phyloP scores from a whole-genome alignment of 176 grass and related monocot species.

The Oryza glumipatula region DNA sequence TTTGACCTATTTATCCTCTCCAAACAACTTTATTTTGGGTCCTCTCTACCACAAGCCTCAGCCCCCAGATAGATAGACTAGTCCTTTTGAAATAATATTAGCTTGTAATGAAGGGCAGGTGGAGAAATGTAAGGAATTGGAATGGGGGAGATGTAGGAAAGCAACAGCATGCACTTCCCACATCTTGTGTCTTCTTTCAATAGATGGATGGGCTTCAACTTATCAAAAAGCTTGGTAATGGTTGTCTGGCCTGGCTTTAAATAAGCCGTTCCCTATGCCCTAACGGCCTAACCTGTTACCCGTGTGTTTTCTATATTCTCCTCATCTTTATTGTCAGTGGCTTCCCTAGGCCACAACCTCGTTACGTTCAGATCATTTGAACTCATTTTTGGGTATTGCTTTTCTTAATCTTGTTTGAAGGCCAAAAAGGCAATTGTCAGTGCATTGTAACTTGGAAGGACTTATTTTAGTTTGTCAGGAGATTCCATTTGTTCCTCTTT shows the following conservation, averaged over 20 bases:
- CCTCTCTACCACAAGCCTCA: too few species aligned
- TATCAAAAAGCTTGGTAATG: neutral
- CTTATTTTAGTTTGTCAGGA: neutral
- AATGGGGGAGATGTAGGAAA: neutral
- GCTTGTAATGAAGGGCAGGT: neutral
- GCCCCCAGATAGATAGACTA: neutral
- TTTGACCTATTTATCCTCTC: neutral
- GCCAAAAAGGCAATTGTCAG: neutral
- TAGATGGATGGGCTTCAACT: neutral
- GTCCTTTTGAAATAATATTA: neutral
- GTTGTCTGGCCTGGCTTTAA: neutral
- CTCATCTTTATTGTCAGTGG: neutral
- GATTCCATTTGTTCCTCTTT: neutral
- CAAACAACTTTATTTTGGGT: neutral
- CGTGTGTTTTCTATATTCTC: neutral
- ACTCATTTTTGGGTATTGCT: neutral
- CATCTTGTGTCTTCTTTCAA: neutral
- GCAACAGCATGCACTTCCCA: neutral
- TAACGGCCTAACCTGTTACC: neutral
- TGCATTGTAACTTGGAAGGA: neutral
- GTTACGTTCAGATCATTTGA: neutral
- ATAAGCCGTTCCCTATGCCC: neutral
- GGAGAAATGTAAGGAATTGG: neutral
- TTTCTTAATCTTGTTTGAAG: neutral
- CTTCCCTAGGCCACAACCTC: neutral